phyloP scores from a whole-genome alignment of 306 rosid species.

The Inga laurina region DNA sequence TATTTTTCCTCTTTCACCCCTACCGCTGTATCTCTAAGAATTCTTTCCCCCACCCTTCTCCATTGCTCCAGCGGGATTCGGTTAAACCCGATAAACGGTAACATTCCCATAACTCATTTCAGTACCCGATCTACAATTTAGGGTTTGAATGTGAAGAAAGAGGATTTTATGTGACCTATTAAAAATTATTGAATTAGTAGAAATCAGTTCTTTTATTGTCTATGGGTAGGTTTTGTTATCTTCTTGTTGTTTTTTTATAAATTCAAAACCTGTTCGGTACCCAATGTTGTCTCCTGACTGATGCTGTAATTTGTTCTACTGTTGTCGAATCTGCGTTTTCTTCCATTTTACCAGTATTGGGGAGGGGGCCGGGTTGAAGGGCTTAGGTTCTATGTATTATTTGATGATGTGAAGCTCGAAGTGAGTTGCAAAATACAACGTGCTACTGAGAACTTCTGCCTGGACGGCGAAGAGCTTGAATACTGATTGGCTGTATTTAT shows the following conservation, averaged over 20 bases:
- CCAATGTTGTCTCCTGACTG: neutral
- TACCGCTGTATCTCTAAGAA: conserved; percentile 25
- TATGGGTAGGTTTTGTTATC: neutral
- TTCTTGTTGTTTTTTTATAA: conserved; percentile 19
- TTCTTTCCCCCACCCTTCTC: conserved; percentile 17
- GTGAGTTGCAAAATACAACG: conserved; percentile 6
- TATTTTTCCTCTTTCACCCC: neutral
- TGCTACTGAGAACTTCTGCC: neutral
- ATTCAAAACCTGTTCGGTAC: neutral
- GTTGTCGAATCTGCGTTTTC: neutral
- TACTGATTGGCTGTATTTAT: conserved; percentile 8
- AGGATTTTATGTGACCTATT: conserved; percentile 5
- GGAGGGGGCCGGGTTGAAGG: neutral
- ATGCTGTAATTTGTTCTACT: conserved; percentile 9
- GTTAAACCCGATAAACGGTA: conserved; percentile 44
- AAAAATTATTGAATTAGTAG: neutral
- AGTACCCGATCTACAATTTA: conserved; percentile 44
- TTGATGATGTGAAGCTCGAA: neutral
- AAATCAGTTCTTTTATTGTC: neutral
- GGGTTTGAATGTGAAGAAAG: conserved; percentile 37
- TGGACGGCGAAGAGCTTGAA: conserved; percentile 16
- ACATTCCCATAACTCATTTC: conserved; percentile 24
- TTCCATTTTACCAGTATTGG: neutral
- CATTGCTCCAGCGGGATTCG: conserved; percentile 13
- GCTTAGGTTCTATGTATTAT: neutral